Conservation (phyloP, 1,139 yeast species). For the Arxiozyma heterogenica region DNA sequence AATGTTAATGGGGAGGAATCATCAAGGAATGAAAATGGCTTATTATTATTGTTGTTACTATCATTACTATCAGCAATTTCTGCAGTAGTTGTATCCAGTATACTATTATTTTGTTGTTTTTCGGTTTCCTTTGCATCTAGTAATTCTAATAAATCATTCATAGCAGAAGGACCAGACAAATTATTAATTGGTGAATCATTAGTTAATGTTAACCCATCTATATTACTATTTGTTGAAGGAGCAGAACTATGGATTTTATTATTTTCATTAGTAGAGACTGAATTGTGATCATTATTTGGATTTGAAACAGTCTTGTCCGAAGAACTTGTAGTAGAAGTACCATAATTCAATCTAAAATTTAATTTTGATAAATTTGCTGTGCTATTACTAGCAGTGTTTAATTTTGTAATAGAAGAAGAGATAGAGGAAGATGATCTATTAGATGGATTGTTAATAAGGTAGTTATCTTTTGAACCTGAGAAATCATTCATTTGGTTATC, state of each 20-base stretch:
- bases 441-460: not conserved
- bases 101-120: not conserved
- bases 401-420: constrained; percentile 10
- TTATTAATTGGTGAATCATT: constrained; percentile 7
- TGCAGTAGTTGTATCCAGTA: not conserved
- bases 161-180: constrained; percentile 20
- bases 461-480: not conserved
- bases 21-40: not conserved
- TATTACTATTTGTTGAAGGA: not conserved
- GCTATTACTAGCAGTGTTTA: constrained; percentile 12
- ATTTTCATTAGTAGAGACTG: not conserved
- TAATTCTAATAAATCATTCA: constrained; percentile 23
- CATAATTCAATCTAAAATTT: constrained; percentile 5
- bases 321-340: not conserved
- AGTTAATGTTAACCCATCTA: constrained; percentile 1
- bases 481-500: not conserved
- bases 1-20: not conserved
- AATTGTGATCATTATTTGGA: not conserved
- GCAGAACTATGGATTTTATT: not conserved
- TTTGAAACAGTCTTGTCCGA: not conserved
- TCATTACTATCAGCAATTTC: not conserved
- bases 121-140: constrained; percentile 17
- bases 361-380: constrained; percentile 7
- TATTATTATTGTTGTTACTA: not conserved
- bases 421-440: constrained; percentile 5